Base-by-base conservation (phyloP, 1,284 basidiomycete species). In the Pseudozyma hubeiensis region DNA sequence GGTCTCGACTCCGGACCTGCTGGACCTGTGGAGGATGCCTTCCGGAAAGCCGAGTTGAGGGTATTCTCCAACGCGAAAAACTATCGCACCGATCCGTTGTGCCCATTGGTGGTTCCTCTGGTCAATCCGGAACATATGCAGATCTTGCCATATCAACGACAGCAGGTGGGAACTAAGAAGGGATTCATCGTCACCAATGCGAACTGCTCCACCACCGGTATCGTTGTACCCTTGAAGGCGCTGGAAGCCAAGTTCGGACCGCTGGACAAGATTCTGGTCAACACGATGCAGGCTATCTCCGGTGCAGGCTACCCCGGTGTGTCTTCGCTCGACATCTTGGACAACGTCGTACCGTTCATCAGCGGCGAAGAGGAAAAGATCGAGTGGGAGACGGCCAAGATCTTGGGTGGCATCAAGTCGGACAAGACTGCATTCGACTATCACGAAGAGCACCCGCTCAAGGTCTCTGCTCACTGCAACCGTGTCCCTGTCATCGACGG, bases 21-120 rank as follows among this genome's bases (percentile, higher is more conserved):
- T 31, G 94, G 94, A 14, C 92, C 96, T 13, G 94, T 98, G 11
- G 97, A 99, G 87, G 87, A 88, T 40, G 91, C 91, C 0, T 97
- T 99, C 87, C 88, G 96, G 76, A 86, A 88, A 17, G 93, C 95
- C 35, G 92, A 99, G 80, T 88, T 97, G 51, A 90, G 92, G 58
- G 92, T 99, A 30, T 99, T 98, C 86, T 97, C 94, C 31, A 99
- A 99, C 80, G 91, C 97, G n/a, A 97, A 97, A 86, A 98, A 95
- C 86, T 95, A 92, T 86, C 90, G 97, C 56, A 88, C 94, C 40
- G 96, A 98, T 86, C 94, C 94, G 4, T 87, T 91, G 66, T 94
- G 97, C n/a, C 97, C 97, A 0, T 91, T 99, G 83, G 90, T 98
- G 85, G 97, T 99, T 8, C 97, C 97, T 14, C 90, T 98, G 80